Conservation (phyloP, 106 monocot genomes). For the Allium sativum region DNA sequence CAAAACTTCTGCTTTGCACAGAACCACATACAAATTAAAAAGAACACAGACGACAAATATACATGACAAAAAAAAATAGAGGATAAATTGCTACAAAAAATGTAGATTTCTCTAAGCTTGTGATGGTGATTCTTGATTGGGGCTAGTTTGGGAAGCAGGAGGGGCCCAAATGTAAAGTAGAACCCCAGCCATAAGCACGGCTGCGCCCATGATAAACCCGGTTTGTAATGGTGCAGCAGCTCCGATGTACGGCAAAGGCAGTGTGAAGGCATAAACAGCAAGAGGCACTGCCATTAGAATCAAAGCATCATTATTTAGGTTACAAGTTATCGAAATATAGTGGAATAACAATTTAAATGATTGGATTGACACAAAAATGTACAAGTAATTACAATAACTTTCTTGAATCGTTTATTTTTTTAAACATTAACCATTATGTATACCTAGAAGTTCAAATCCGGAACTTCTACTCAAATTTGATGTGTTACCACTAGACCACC, state of each 20-base stretch:
- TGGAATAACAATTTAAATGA: not conserved
- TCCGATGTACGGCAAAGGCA: slow-evolving; percentile 86
- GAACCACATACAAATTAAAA: too few relatives aligned
- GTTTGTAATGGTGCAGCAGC: slow-evolving; percentile 50
- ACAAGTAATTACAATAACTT: too few relatives aligned
- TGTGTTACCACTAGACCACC: too few relatives aligned
- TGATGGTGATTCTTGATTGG: slow-evolving; percentile 3
- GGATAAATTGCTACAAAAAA: not conserved
- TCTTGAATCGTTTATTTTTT: too few relatives aligned
- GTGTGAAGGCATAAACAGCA: slow-evolving; percentile 91
- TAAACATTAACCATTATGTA: too few relatives aligned
- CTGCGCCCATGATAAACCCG: slow-evolving; percentile 66
- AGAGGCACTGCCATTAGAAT: slow-evolving; percentile 66
- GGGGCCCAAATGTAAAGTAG: slow-evolving; percentile 62
- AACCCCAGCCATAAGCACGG: slow-evolving; percentile 59
- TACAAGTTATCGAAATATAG: not conserved
- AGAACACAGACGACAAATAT: too few relatives aligned
- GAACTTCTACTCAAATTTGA: too few relatives aligned
- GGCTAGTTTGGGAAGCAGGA: not conserved
- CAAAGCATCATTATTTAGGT: not conserved
- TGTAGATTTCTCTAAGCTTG: not conserved
- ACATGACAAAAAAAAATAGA: not conserved
- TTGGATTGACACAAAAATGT: too few relatives aligned
- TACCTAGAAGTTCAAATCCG: too few relatives aligned
- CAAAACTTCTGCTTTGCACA: too few relatives aligned